Evolutionary conservation across 192 early-diverging fungal species (phyloP), one percentile per base, ranked within the genome.

Genomic region (Backusella psychrophila): DNA sequence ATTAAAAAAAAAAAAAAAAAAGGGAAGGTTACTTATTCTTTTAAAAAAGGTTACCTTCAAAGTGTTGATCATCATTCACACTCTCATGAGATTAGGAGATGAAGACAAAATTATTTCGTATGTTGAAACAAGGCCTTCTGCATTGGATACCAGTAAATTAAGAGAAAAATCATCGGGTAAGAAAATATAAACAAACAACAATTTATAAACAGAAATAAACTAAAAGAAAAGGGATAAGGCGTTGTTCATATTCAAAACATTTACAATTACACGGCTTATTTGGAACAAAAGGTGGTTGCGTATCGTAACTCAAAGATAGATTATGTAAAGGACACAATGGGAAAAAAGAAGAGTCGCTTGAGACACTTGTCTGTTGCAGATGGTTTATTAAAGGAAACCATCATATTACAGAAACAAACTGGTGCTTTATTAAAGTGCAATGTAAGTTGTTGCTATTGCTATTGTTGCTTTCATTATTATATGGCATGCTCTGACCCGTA

Each of bases 371-470:
- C 90, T 4, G 82, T 91, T 23, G 84, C 86, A 5, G 82, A 88
- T 53, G 92, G 89, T 21, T 80, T 96, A 52, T 75, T 96, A 56
- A 81, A 85, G 21, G 86, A 94, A 78, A 85, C 90, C 1, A 83
- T 87, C 23, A 78, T 87, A 21, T 81, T 96, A 31, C 94, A 96
- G 77, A 85, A 84, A 75, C 93, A 93, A 79, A 90, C 94, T 69
- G 80, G 83, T 21, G 85, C 91, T 15, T 76, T 94, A 19, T 72
- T 94, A 23, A 86, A 88, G 26, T 96, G 94, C 85, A 89, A 89
- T 79, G 94, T 95, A 84, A 75, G 77, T 66, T 41, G 38, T 39
- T 39, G 38, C 7, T 65, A 33, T 33, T 33, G 33, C 3, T 33
- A 1, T 33, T 33, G 31, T 33, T 33, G 31, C 1, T 39, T 29